Conservation (phyloP, 1,139 yeast genomes). For the Sugiyamaella japonica region DNA sequence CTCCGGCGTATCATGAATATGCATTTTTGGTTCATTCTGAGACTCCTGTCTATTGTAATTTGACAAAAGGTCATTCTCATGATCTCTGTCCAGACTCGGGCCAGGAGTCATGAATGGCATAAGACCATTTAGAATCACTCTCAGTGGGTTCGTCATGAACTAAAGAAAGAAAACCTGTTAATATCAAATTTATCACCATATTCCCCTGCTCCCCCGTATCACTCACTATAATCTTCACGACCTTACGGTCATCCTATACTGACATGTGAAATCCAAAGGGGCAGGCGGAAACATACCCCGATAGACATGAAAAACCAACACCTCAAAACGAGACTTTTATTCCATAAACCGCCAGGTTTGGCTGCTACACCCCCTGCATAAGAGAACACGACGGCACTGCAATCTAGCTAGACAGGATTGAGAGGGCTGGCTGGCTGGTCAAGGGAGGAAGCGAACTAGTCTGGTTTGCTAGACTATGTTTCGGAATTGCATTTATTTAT, state of each 20-base stretch:
- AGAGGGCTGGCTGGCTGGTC: too few relatives aligned
- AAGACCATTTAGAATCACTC: constrained; percentile 29
- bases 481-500: too few relatives aligned
- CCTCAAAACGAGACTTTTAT: background rate
- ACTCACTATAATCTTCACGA: too few relatives aligned
- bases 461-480: too few relatives aligned
- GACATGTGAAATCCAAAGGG: background rate
- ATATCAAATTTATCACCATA: too few relatives aligned
- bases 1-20: too few relatives aligned
- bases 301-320: too few relatives aligned
- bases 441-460: too few relatives aligned
- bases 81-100: background rate
- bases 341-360: background rate
- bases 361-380: constrained; percentile 6
- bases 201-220: too few relatives aligned
- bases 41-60: too few relatives aligned
- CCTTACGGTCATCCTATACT: too few relatives aligned
- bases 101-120: constrained; percentile 18
- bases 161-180: background rate
- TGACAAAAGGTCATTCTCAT: background rate
- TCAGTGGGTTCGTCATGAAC: constrained; percentile 29
- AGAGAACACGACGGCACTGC: background rate
- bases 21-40: too few relatives aligned
- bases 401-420: background rate
- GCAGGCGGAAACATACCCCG: background rate